Evolutionary conservation across 257 asterid species (phyloP).

Genomic region (Solanum tarapatanum): DNA sequence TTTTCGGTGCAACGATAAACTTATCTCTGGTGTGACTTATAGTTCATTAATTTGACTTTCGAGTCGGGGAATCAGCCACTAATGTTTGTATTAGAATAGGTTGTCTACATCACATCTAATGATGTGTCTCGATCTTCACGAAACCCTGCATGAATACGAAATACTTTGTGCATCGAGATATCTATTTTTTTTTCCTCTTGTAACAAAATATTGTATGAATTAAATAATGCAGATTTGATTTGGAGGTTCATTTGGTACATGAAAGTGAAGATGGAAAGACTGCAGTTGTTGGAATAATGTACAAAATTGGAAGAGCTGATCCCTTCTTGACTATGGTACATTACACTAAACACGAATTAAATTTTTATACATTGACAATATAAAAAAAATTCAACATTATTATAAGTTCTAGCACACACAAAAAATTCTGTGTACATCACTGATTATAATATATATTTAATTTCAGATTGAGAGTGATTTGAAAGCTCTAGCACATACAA

Average conservation of each 20-base stretch:
- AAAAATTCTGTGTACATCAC: neutral
- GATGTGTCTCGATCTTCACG: neutral
- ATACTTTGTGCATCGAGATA: neutral
- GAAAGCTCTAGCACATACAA: constrained; percentile 4
- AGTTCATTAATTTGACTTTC: neutral
- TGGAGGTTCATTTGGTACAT: constrained; percentile 73
- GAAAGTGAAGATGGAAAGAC: constrained; percentile 30
- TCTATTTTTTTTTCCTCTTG: neutral
- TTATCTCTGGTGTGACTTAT: neutral
- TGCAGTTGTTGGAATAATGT: constrained; percentile 61
- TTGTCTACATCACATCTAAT: neutral
- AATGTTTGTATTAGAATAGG: neutral
- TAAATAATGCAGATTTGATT: constrained; percentile 31
- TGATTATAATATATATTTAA: neutral
- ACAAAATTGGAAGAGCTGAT: constrained; percentile 47
- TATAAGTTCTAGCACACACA: too few relatives aligned
- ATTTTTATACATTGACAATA: neutral
- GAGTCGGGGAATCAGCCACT: rapidly evolving
- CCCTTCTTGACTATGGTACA: constrained; percentile 50
- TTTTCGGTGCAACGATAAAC: neutral
- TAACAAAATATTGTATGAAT: neutral
- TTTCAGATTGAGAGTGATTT: constrained; percentile 25
- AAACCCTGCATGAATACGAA: rapidly evolving
- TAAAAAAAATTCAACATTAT: neutral
- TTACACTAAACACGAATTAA: neutral